Base-by-base conservation (phyloP, 495 filamentous ascomycete species). In the Neurospora sp. region DNA sequence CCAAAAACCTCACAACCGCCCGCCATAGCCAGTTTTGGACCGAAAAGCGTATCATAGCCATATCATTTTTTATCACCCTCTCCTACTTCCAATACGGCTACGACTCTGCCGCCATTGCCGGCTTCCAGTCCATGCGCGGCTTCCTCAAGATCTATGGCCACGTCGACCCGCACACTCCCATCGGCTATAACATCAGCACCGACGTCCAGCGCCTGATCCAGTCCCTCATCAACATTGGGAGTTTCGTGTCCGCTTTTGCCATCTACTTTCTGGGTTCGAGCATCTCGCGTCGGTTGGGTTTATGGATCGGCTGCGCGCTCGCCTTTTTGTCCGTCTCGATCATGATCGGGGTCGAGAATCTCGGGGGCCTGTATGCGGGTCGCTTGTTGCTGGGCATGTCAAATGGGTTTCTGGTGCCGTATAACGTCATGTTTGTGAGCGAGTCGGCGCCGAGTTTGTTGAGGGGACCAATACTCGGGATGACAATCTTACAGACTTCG, bases 101-200 rank as follows among this genome's bases (percentile, higher is more conserved):
- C 65, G 83, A 85, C 76, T 80, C 78, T 14, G 79, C 80, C 3
- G 82, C 81, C 8, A 79, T 85, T 10, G 80, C 79, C 0, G 81
- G 79, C 1, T 77, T 84, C 44, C 83, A 85, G 70, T 78, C 76
- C 35, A 85, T 86, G 82, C 80, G 80, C 1, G 85, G 83, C 7
- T 86, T 86, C 71, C 77, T 86, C 6, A 74, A 77, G 53, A 78
- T 86, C 12, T 85, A 81, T 71, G 84, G 84, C 6, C 85, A 85
- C 73, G 74, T 78, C 20, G 81, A 83, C 70, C 79, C 79, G 37
- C 73, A 73, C 38, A 80, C 74, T 35, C 76, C 73, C 8, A 76
- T 78, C 71, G 75, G 73, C 8, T 72, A 74, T 45, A 81, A 81
- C 73, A 79, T 82, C 72, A 79, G 77, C 70, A 81, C 78, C 77